A percentile compares a stretch with the other conserved stretches of the same genome.
These are phyloP conservation scores for Knufia petricola DNA, from an alignment of 2,329 filamentous ascomycete species.

Conservation along the genomic window DNA sequence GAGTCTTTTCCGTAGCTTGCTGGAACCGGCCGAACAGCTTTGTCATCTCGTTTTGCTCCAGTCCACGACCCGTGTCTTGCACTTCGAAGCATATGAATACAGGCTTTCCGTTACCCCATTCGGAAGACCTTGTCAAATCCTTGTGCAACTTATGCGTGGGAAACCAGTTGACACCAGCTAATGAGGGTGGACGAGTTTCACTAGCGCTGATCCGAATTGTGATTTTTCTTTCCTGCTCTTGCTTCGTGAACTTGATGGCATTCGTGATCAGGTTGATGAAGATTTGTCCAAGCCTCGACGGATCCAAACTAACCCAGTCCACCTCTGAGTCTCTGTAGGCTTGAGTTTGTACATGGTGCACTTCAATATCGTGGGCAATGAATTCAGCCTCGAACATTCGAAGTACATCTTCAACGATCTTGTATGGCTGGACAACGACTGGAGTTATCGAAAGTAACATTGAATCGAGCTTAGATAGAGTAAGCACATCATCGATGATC, in stretches of 20 bases:
- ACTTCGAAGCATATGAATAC: constrained; percentile 63
- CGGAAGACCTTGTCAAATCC: constrained; percentile 29
- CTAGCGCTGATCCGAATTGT: constrained; percentile 44
- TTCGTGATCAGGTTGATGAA: constrained; percentile 72
- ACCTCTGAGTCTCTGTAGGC: neutral
- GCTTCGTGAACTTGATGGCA: constrained; percentile 66
- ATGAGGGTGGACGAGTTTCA: constrained; percentile 28
- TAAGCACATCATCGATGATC: constrained; percentile 63
- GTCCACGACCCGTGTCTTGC: constrained; percentile 64
- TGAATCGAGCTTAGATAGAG: constrained; percentile 59
- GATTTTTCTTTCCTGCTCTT: constrained; percentile 38
- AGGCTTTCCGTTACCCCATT: constrained; percentile 47
- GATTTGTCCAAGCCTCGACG: constrained; percentile 63
- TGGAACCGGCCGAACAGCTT: constrained; percentile 68
- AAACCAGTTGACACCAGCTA: constrained; percentile 10
- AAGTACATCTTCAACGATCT: constrained; percentile 44
- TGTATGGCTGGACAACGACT: constrained; percentile 43
- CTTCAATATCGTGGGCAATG: constrained; percentile 41
- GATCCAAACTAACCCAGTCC: constrained; percentile 60
- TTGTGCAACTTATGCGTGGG: constrained; percentile 13
- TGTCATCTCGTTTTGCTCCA: constrained; percentile 61
- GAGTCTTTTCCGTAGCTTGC: constrained; percentile 66
- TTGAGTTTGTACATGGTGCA: neutral
- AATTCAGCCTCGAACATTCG: constrained; percentile 68
- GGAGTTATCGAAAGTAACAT: constrained; percentile 37